Base-by-base conservation (phyloP, 2,329 filamentous ascomycete genomes). In the Ophiostoma pallidulum region DNA sequence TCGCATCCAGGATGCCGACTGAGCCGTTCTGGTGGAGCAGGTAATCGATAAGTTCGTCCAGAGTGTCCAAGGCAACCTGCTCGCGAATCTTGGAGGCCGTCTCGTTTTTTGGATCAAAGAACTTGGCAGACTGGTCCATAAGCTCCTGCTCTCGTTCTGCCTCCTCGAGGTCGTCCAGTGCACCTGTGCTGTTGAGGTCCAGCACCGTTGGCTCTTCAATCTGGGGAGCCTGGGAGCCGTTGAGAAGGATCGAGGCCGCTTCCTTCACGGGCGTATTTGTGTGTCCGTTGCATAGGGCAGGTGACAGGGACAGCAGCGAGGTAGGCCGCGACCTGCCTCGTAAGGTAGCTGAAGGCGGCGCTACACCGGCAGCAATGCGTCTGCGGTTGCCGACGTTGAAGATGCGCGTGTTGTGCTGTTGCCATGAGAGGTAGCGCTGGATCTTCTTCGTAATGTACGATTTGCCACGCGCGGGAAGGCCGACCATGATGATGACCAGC, bases 391-490 rank as follows among this genome's bases (percentile, higher is more conserved):
- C 92, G 32, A 98, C 92, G 59, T 98, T 98, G 78, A 98, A 98
- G 57, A 98, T 96, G 56, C 77, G 78, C 12, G 90, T 92, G 60
- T 95, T 87, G 66, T 98, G 91, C 62, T 98, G 92, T 60, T 96
- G 81, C 92, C 92, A 98, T 42, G 94, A 91, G 43, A 98, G 71
- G 62, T 97, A 98, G 52, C 92, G 79, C 50, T 92, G 86, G 53
- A 98, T 78, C 70, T 98, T 98, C 73, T 97, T 97, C 52, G 92
- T 97, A 59, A 98, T 94, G 67, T 98, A 98, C 47, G 90, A 96
- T 70, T 98, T 98, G 62, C 92, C 92, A 59, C 92, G 77, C 9
- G 92, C 92, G 3, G 92, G 92, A 58, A 98, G 70, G 54, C 92
- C 92, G 51, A 98, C 92, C 92, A 98, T 98, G 63, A 98, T 82